Conservation (phyloP, 2,329 filamentous ascomycete genomes). For the Scleromitrula shiraiana region DNA sequence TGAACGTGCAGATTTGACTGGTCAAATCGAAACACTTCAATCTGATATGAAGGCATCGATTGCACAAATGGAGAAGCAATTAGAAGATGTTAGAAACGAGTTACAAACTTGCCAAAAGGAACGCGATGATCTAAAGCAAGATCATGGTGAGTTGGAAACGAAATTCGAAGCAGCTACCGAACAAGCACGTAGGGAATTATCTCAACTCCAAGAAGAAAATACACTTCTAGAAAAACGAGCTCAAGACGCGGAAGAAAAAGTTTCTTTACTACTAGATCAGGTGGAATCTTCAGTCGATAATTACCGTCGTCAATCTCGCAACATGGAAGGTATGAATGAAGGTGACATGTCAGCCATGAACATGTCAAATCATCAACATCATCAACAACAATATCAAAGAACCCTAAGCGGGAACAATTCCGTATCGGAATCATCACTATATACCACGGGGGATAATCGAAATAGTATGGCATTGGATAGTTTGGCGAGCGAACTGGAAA, state of each 20-base stretch:
- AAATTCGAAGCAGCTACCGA: slow-evolving; percentile 49
- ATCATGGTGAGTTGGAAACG: slow-evolving; percentile 44
- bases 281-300: slow-evolving; percentile 91
- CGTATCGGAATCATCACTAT: slow-evolving; percentile 50
- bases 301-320: slow-evolving; percentile 71
- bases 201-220: slow-evolving; percentile 79
- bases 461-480: slow-evolving; percentile 75
- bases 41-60: slow-evolving; percentile 59
- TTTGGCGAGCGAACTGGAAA: slow-evolving; percentile 85
- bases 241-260: slow-evolving; percentile 84
- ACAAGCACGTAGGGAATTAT: slow-evolving; percentile 59
- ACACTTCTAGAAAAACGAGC: slow-evolving; percentile 72
- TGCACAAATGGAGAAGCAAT: slow-evolving; percentile 60
- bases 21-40: slow-evolving; percentile 63
- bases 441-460: slow-evolving; percentile 41
- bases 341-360: slow-evolving; percentile 27
- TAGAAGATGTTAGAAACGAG: slow-evolving; percentile 61
- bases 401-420: slow-evolving; percentile 41
- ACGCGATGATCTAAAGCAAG: slow-evolving; percentile 56
- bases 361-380: too few relatives aligned
- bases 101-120: slow-evolving; percentile 58
- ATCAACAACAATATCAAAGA: slow-evolving; percentile 32
- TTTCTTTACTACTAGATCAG: slow-evolving; percentile 86
- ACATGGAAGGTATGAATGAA: slow-evolving; percentile 44
- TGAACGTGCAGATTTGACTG: slow-evolving; percentile 60